Conservation (phyloP, 257 asterid species). For the Petrea volubilis region DNA sequence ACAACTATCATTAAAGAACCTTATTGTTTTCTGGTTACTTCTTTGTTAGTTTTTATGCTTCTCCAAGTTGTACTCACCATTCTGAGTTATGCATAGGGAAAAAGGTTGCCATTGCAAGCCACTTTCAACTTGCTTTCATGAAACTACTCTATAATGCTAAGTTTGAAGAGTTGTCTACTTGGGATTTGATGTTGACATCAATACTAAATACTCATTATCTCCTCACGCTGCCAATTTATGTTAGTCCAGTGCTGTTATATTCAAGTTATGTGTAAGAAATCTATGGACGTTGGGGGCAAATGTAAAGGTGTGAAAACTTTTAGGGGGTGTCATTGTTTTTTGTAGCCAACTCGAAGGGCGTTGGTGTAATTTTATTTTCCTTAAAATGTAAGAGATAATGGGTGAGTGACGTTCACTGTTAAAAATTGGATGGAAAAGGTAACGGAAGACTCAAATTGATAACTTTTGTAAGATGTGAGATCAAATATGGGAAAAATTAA, state of each 20-base stretch:
- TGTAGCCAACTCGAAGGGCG: too few species aligned
- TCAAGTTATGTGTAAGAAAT: too few species aligned
- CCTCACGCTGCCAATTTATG: slow-evolving; percentile 81
- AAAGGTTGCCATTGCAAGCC: slow-evolving; percentile 51
- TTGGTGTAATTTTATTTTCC: too few species aligned
- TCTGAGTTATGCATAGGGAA: slow-evolving; percentile 47
- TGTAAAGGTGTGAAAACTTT: too few species aligned
- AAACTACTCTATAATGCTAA: slow-evolving; percentile 77
- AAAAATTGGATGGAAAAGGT: too few species aligned
- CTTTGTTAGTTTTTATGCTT: slow-evolving; percentile 7
- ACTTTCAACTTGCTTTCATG: slow-evolving; percentile 75
- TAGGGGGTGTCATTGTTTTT: too few species aligned
- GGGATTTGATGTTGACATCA: slow-evolving; percentile 80
- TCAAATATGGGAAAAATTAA: too few species aligned
- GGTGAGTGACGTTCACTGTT: too few species aligned
- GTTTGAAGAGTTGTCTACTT: slow-evolving; percentile 85
- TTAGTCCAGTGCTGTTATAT: slow-evolving; percentile 74
- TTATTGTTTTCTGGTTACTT: background rate
- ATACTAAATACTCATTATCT: slow-evolving; percentile 89
- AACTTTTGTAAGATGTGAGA: too few species aligned
- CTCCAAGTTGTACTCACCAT: slow-evolving; percentile 24
- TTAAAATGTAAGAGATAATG: too few species aligned
- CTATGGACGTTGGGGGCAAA: too few species aligned
- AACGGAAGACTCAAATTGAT: too few species aligned
- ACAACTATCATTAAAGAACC: background rate